Evolutionary conservation across 257 asterid genomes (phyloP), one percentile per base, ranked within the genome.

Genomic region (Eucommia ulmoides): DNA sequence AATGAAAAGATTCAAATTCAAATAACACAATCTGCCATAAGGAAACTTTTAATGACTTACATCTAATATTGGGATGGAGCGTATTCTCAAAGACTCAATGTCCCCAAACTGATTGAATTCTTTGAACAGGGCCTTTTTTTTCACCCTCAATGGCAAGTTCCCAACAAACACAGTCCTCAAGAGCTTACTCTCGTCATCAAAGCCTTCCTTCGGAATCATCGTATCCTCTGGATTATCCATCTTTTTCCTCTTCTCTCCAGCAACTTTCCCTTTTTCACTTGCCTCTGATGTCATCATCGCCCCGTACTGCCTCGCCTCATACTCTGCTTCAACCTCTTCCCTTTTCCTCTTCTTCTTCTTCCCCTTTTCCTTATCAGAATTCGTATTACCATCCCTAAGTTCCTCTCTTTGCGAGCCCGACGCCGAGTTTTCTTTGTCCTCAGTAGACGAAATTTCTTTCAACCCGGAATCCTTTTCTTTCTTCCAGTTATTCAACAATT

Each of bases 161-260:
- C 98, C 96, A 20, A 83, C 93, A 51, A 91, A 85, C n/a, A 86
- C 75, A 54, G 96, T 86, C 72, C 96, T 86, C 24, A 80, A 53
- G 15, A 86, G 81, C 85, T 91, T 86, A 41, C 54, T 62, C 64
- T 91, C 98, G 55, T 91, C 98, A 66, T 91, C 98, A 65, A 91
- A 85, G 7, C 88, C 94, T 69, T 85, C 94, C 50, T 77, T 79
- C 3, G 82, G 26, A 21, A 91, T 88, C 80, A 83, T 63, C 53
- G 58, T 56, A 65, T 86, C 93, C 68, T 80, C 91, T 12, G 88
- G 76, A 48, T 77, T 75, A 44, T 91, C 94, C 77, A 77, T 73
- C 52, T 78, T 73, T 76, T 86, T 91, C 83, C 96, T 78, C 83
- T 91, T 91, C 75, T 71, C 81, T 17, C 96, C 98, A 42, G 72